Conservation (phyloP, 176 grass and related monocot species). For the Musa itinerans region DNA sequence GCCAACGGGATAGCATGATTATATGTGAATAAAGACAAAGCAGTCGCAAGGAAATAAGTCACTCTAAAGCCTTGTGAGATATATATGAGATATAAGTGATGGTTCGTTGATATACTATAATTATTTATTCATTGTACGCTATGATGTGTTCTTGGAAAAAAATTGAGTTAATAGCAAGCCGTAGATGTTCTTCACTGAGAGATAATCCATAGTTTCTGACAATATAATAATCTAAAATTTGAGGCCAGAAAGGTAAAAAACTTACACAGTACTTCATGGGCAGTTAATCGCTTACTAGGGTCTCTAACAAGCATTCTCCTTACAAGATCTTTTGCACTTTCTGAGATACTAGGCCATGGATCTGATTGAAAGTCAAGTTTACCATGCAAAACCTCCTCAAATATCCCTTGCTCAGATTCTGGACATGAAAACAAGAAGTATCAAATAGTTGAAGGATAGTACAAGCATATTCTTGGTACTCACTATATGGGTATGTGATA, state of each 20-base stretch:
- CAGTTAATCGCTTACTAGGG: slow-evolving; percentile 63
- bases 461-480: no score
- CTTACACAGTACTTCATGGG: slow-evolving; percentile 89
- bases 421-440: slow-evolving; percentile 6
- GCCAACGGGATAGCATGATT: no score
- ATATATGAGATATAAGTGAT: no score
- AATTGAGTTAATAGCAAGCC: no score
- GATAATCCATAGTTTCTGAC: background rate
- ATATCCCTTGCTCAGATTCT: slow-evolving; percentile 96
- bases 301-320: slow-evolving; percentile 89
- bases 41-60: no score
- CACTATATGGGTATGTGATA: background rate
- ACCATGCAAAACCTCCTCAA: slow-evolving; percentile 86
- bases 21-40: no score
- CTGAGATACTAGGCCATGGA: slow-evolving; percentile 87
- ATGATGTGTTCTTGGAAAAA: no score
- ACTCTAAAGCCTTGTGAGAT: no score
- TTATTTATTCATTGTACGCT: no score
- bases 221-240: background rate
- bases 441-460: background rate
- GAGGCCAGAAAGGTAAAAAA: slow-evolving; percentile 13
- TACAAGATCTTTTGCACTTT: slow-evolving; percentile 80
- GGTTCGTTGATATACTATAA: no score
- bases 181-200: background rate
- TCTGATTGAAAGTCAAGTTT: slow-evolving; percentile 72